These are phyloP conservation scores for Cicer pinnatifidum DNA, from an alignment of 306 rosid genomes.

Conservation along the genomic window DNA sequence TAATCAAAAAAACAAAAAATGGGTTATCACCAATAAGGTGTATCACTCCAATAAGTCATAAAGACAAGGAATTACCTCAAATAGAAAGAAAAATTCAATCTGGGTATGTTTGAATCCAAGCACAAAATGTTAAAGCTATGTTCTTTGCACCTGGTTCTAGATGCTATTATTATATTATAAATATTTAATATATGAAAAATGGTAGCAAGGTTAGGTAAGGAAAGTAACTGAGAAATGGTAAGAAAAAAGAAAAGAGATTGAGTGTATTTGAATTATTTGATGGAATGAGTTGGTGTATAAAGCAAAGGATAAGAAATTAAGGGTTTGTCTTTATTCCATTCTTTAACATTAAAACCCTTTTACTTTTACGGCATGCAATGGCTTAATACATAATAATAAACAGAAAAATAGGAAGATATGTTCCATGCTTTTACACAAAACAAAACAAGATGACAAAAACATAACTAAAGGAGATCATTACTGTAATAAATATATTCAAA, in stretches of 20 bases:
- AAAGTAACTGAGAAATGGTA: conserved; percentile 44
- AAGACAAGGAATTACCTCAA: conserved; percentile 41
- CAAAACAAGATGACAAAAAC: background rate
- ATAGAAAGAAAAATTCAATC: conserved; percentile 29
- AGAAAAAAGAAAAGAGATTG: conserved; percentile 44
- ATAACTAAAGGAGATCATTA: background rate
- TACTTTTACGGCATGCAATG: conserved; percentile 37
- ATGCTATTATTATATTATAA: background rate
- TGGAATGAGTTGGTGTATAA: conserved; percentile 39
- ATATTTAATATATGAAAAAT: conserved; percentile 6
- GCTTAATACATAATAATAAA: background rate
- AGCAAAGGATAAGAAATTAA: conserved; percentile 50
- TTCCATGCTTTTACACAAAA: conserved; percentile 18
- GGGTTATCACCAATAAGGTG: conserved; percentile 4
- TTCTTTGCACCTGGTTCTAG: conserved; percentile 4
- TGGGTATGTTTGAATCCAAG: conserved; percentile 47
- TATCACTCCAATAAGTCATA: conserved; percentile 24
- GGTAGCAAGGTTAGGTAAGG: conserved; percentile 53
- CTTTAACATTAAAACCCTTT: conserved; percentile 43
- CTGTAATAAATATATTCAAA: background rate
- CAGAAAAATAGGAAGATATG: background rate
- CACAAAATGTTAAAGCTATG: conserved; percentile 33
- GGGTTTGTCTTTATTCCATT: conserved; percentile 48
- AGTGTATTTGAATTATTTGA: conserved; percentile 49
- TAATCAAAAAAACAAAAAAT: background rate